A percentile compares a stretch with the other conserved stretches of the same genome.
Conservation (phyloP, 495 filamentous ascomycete species). For the Hypoxylon fragiforme region DNA sequence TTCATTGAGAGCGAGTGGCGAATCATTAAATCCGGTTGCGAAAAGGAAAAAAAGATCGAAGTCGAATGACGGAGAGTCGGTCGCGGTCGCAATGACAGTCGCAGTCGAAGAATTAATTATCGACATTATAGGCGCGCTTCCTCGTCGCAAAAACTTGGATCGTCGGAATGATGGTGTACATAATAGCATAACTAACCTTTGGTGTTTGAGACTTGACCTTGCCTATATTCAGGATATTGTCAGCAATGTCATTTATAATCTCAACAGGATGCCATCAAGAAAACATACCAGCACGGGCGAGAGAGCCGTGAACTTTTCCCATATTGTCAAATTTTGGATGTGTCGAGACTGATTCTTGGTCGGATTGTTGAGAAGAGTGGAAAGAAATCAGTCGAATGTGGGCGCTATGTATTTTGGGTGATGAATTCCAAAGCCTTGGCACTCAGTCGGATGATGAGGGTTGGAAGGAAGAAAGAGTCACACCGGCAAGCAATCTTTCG, state of each 20-base stretch:
- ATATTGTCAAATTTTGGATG: slow-evolving; percentile 51
- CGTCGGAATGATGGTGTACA: not conserved
- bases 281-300: slow-evolving; percentile 84
- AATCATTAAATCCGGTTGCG: not conserved
- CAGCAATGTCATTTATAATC: slow-evolving; percentile 18
- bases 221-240: slow-evolving; percentile 34
- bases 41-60: slow-evolving; percentile 1
- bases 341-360: not conserved
- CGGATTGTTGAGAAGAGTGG: slow-evolving; percentile 5
- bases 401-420: slow-evolving; percentile 9
- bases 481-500: slow-evolving; percentile 17
- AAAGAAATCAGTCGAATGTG: slow-evolving; percentile 23
- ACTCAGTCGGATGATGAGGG: not conserved
- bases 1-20: slow-evolving; percentile 9
- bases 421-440: slow-evolving; percentile 28
- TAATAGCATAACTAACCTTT: slow-evolving; percentile 29
- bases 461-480: slow-evolving; percentile 22
- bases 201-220: slow-evolving; percentile 57
- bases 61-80: no score
- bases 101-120: not conserved
- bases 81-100: not conserved
- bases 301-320: slow-evolving; percentile 90
- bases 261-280: not conserved
- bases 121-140: slow-evolving; percentile 14
- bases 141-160: slow-evolving; percentile 1